Evolutionary conservation across 176 grass and related monocot genomes (phyloP).

Genomic region (Elaeis guineensis): DNA sequence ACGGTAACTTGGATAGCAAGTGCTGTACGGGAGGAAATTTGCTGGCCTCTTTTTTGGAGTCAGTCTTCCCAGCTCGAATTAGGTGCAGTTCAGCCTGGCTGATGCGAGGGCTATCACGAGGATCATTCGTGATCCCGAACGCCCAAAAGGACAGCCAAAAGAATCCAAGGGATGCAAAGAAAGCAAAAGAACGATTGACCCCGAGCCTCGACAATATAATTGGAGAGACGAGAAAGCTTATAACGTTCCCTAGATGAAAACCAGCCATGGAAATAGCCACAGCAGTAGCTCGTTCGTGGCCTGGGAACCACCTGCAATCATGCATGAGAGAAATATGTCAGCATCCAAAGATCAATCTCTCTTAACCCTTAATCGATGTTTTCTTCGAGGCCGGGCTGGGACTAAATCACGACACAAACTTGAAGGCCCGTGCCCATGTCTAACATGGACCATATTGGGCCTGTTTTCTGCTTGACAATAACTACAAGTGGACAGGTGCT

Average conservation of each 20-base stretch:
- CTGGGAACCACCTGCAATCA: constrained; percentile 84
- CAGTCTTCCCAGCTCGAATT: constrained; percentile 67
- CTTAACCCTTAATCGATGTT: too few species aligned
- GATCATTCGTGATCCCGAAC: constrained; percentile 68
- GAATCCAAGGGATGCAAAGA: constrained; percentile 70
- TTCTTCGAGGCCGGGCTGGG: too few species aligned
- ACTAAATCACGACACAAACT: too few species aligned
- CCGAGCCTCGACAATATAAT: constrained; percentile 79
- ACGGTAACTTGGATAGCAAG: constrained; percentile 58
- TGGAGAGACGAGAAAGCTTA: constrained; percentile 75
- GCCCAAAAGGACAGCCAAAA: constrained; percentile 63
- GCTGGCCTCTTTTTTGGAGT: constrained; percentile 33
- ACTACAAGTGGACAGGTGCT: background rate
- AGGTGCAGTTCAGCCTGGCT: constrained; percentile 70
- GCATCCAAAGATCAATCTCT: too few species aligned
- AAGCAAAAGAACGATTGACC: constrained; percentile 54
- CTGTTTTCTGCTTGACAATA: too few species aligned
- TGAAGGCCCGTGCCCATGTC: too few species aligned
- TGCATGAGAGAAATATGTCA: background rate
- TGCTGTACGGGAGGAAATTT: constrained; percentile 52
- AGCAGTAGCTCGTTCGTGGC: constrained; percentile 76
- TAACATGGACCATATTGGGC: too few species aligned
- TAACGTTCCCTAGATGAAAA: constrained; percentile 96
- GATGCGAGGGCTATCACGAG: constrained; percentile 55
- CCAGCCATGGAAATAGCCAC: constrained; percentile 90